These are phyloP conservation scores for Botryotinia narcissicola DNA, from an alignment of 2,329 filamentous ascomycete genomes.

Conservation along the genomic window DNA sequence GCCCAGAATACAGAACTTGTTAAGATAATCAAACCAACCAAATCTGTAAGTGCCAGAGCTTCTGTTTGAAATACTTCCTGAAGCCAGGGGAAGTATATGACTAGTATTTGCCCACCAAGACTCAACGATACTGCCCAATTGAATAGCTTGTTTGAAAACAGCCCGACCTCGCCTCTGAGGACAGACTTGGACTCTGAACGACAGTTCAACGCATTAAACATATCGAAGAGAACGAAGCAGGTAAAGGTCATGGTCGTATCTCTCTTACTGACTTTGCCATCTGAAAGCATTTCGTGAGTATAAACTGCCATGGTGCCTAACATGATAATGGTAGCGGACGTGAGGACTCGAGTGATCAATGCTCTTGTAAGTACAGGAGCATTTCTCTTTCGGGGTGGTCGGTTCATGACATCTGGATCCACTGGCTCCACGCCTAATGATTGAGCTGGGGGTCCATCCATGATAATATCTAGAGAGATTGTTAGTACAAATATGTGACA, in stretches of 20 bases:
- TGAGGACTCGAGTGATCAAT: conserved; percentile 80
- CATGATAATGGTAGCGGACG: conserved; percentile 87
- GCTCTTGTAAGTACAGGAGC: conserved; percentile 87
- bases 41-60: conserved; percentile 69
- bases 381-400: conserved; percentile 80
- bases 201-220: conserved; percentile 97
- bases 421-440: conserved; percentile 95
- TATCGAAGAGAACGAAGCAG: conserved; percentile 97
- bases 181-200: conserved; percentile 89
- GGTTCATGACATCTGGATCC: conserved; percentile 89
- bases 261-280: conserved; percentile 80
- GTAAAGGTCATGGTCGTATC: conserved; percentile 99
- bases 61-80: conserved; percentile 97
- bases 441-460: conserved; percentile 97
- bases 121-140: conserved; percentile 91
- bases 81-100: conserved; percentile 92
- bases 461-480: conserved; percentile 77
- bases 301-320: conserved; percentile 88
- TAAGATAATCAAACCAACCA: conserved; percentile 68
- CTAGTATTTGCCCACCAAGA: conserved; percentile 79
- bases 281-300: conserved; percentile 82
- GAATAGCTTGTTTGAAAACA: conserved; percentile 89
- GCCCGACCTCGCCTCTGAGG: conserved; percentile 76
- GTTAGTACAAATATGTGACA: conserved; percentile 20
- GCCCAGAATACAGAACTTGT: conserved; percentile 94